Evolutionary conservation across 306 rosid species (phyloP).

Genomic region (Lathyrus sativus): DNA sequence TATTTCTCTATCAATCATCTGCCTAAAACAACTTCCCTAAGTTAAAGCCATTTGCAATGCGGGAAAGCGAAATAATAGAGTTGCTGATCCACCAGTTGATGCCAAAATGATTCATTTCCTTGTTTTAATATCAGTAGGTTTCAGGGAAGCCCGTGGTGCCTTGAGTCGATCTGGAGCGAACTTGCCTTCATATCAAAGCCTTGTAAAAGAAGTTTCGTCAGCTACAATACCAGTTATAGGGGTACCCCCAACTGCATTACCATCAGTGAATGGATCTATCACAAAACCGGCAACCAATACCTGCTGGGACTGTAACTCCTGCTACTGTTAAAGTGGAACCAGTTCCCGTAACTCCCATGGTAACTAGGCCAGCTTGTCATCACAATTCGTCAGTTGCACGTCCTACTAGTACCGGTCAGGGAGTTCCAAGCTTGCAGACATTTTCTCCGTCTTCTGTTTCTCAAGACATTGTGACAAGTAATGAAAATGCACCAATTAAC

Average conservation of each 20-base stretch:
- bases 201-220: conserved; percentile 78
- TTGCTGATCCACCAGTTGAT: conserved; percentile 73
- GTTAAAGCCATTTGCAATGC: conserved; percentile 76
- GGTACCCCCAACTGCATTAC: conserved; percentile 70
- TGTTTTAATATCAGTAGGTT: conserved; percentile 80
- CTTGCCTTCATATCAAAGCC: conserved; percentile 73
- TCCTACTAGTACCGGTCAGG: conserved; percentile 69
- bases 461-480: conserved; percentile 75
- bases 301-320: conserved; percentile 69
- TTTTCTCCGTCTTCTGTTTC: conserved; percentile 86
- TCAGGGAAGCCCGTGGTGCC: conserved; percentile 81
- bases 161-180: conserved; percentile 77
- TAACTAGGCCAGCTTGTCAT: conserved; percentile 66
- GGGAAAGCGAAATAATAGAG: conserved; percentile 73
- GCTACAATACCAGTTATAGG: conserved; percentile 70
- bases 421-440: conserved; percentile 80
- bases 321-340: conserved; percentile 97
- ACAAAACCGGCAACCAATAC: conserved; percentile 65
- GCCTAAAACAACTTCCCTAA: conserved; percentile 90
- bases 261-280: conserved; percentile 82
- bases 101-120: conserved; percentile 64
- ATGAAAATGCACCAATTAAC: conserved; percentile 68
- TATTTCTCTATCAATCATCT: conserved; percentile 83
- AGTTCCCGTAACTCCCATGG: conserved; percentile 72
- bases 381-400: conserved; percentile 71